Base-by-base conservation (phyloP, 2,329 filamentous ascomycete species). In the Microdochium paspali region DNA sequence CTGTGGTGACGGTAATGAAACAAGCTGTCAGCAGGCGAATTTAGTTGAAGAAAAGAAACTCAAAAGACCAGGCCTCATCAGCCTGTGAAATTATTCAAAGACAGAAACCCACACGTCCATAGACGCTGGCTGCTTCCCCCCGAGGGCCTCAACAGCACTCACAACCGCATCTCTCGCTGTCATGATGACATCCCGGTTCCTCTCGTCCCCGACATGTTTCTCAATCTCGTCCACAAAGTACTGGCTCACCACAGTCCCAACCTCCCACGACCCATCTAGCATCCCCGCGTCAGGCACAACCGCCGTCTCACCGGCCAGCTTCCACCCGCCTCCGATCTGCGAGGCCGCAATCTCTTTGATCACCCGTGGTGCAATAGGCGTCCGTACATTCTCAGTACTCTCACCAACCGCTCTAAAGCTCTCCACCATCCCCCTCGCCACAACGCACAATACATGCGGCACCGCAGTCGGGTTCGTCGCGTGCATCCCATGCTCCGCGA, bases 381-480 rank as follows among this genome's bases (percentile, higher is more conserved):
- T 72, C 45, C 70, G 66, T 10, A 80, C 66, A 54, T 81, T 80
- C 9, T 64, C 66, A 0, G 46, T 49, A 46, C 66, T 70, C 1
- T 58, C 50, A 1, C 52, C 47, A 46, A 66, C 66, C 35, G 35
- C 35, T 3, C 35, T n/a, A 26, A 66, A 66, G 2, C 61, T 64
- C 54, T 78, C 73, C 1, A 75, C 54, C 3, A 63, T 57, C 0
- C 64, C 69, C 30, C 67, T 60, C 0, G 74, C 59, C 20, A 80
- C 55, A 2, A 69, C 68, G n/a, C 74, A 72, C 1, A 80, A 60
- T 6, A 80, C 68, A 51, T 80, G 77, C 18, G 76, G 67, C 42
- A 63, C 50, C 0, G 70, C 66, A 2, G 64, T 60, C 5, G 55
- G 57, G 23, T 66, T 51, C 0, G 65, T 66, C 0, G 72, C 67